Evolutionary conservation across 208 protist species (phyloP).

Genomic region (Leishmania gerbilli): DNA sequence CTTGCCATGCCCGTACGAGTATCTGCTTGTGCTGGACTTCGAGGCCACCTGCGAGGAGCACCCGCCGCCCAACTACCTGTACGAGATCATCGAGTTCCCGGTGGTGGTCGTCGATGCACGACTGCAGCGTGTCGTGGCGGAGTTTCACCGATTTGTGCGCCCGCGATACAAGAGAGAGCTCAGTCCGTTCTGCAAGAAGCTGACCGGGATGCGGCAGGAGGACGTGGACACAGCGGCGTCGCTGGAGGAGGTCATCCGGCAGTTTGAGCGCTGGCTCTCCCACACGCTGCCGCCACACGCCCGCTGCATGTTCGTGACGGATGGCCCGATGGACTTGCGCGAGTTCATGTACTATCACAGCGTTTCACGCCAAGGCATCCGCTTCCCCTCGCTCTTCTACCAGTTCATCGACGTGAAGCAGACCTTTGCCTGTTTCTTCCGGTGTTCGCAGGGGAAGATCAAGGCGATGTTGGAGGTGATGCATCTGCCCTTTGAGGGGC

Average conservation of each 20-base stretch:
- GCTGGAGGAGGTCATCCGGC: constrained; percentile 75
- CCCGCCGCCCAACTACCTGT: constrained; percentile 62
- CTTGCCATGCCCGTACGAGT: constrained; percentile 80
- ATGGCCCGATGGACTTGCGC: constrained; percentile 78
- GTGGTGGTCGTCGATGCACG: constrained; percentile 87
- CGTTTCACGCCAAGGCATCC: constrained; percentile 72
- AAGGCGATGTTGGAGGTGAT: constrained; percentile 89
- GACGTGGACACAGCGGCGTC: constrained; percentile 76
- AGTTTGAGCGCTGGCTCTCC: constrained; percentile 83
- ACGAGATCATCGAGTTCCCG: constrained; percentile 98
- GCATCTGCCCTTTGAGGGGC: constrained; percentile 72
- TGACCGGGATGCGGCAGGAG: constrained; percentile 95
- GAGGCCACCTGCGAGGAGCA: constrained; percentile 91
- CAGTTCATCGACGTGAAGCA: constrained; percentile 90
- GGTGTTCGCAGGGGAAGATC: constrained; percentile 81
- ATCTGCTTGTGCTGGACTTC: constrained; percentile 93
- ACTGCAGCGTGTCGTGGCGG: constrained; percentile 62
- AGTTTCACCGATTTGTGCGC: constrained; percentile 91
- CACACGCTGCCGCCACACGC: constrained; percentile 63
- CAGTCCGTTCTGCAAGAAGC: constrained; percentile 86
- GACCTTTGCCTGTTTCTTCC: constrained; percentile 75
- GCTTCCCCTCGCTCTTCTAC: constrained; percentile 84
- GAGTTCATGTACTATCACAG: constrained; percentile 89
- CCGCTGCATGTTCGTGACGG: constrained; percentile 75
- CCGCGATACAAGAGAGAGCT: constrained; percentile 82